Evolutionary conservation across 106 monocot genomes (phyloP), one percentile per base, ranked within the genome.

Genomic region (Gastrodia elata): DNA sequence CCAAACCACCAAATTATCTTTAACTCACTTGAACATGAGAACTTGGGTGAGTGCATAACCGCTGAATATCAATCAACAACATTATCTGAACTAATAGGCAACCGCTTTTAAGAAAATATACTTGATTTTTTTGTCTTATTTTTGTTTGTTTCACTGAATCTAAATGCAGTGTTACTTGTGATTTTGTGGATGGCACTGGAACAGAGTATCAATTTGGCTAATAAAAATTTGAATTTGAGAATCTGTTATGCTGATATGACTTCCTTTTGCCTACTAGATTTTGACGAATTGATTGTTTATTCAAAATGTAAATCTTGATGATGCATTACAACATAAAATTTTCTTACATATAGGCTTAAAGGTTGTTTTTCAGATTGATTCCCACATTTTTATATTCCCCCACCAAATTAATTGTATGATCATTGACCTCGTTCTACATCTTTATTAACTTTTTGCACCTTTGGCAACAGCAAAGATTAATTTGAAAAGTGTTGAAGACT

Each of bases 401-500:
- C 13, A 9, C 28, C 59, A 30, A 61, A 61, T 61, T 33, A 61
- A 32, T 61, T 30, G n/a, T n/a, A 22, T 61, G 61, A 61, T 8
- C 5, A 15, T 37, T 67, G 37, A 37, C 10, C 37, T 11, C 18
- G 38, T 77, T 9, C 37, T 55, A 28, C 67, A 81, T 65, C 61
- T 58, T 58, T 32, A 13, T 61, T 4, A 32, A 11, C 27, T 27
- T 61, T 32, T 30, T 61, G 61, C 20, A 1, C 61, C 61, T 61
- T 61, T 80, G 20, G 26, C 49, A 79, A 73, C 87, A 98, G 97
- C 88, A 57, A 93, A 91, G 77, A 65, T 98, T 61, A 93, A 93
- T 77, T 71, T 98, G 79, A 91, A 77, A 76, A 83, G 83, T 73
- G 89, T 68, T n/a, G 73, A 80, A 49, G 93, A 87, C 20, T 98